A percentile compares a stretch with the other conserved stretches of the same genome.
Conservation (phyloP, 306 rosid genomes). For the Dalbergia cultrata region DNA sequence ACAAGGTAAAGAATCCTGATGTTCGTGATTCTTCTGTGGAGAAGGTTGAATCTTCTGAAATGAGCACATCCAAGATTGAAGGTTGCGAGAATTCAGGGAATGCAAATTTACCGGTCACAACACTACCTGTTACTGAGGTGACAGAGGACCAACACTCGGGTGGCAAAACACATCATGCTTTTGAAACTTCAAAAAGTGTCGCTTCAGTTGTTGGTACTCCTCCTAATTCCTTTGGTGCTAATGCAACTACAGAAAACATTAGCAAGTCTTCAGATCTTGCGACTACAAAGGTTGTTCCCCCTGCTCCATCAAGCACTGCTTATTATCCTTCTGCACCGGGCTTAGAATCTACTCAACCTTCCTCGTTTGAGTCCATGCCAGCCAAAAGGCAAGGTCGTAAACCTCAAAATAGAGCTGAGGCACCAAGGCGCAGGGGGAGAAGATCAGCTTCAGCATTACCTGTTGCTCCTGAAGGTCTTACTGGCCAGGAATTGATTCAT, state of each 20-base stretch:
- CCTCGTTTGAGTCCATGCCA: slow-evolving; percentile 62
- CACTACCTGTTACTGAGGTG: slow-evolving; percentile 51
- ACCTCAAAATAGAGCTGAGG: slow-evolving; percentile 69
- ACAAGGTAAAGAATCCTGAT: slow-evolving; percentile 53
- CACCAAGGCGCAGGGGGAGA: slow-evolving; percentile 87
- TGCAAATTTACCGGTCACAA: slow-evolving; percentile 44
- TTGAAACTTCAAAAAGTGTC: slow-evolving; percentile 46
- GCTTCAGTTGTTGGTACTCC: slow-evolving; percentile 54
- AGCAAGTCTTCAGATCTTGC: slow-evolving; percentile 44
- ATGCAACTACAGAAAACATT: slow-evolving; percentile 47
- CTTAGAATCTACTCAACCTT: slow-evolving; percentile 57
- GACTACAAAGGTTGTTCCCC: slow-evolving; percentile 54
- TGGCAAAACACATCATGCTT: slow-evolving; percentile 51
- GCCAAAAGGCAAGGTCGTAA: slow-evolving; percentile 85
- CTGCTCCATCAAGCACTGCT: slow-evolving; percentile 45
- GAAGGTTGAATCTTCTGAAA: slow-evolving; percentile 50
- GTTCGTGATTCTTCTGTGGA: slow-evolving; percentile 46
- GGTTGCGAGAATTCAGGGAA: slow-evolving; percentile 46
- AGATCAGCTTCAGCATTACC: slow-evolving; percentile 57
- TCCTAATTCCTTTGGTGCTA: slow-evolving; percentile 51
- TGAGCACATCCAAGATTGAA: slow-evolving; percentile 40
- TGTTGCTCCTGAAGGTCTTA: slow-evolving; percentile 53
- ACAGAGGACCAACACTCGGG: slow-evolving; percentile 49
- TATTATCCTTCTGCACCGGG: slow-evolving; percentile 52
- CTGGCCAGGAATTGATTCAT: slow-evolving; percentile 61